Conservation (phyloP, 805 yeast species). For the Candida fluviatilis region DNA sequence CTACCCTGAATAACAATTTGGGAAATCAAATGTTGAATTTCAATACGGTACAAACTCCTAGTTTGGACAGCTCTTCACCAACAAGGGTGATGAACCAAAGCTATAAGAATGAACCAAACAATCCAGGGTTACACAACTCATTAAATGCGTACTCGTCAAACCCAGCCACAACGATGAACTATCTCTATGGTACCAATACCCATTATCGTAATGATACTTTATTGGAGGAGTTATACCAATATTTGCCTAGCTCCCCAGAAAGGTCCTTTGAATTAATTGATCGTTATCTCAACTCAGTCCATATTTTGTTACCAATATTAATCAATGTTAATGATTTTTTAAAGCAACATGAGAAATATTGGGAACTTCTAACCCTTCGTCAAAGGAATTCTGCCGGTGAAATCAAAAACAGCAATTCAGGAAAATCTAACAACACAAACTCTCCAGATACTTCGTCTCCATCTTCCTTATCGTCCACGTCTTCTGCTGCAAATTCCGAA, state of each 20-base stretch:
- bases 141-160: constrained; percentile 28
- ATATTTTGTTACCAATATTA: constrained; percentile 51
- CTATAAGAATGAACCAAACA: constrained; percentile 10
- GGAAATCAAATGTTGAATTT: not conserved
- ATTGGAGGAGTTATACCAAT: constrained; percentile 34
- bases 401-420: not conserved
- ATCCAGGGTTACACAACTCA: constrained; percentile 22
- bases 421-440: not conserved
- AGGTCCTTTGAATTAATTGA: constrained; percentile 45
- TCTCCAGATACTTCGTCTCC: constrained; percentile 8
- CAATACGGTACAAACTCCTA: constrained; percentile 3
- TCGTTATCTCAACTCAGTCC: constrained; percentile 49
- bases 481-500: constrained; percentile 18
- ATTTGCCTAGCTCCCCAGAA: constrained; percentile 41
- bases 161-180: constrained; percentile 30
- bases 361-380: constrained; percentile 25
- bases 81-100: not conserved
- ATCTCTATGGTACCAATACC: constrained; percentile 36
- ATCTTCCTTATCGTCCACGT: constrained; percentile 6
- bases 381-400: not conserved
- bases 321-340: constrained; percentile 42
- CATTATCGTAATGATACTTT: constrained; percentile 32
- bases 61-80: not conserved
- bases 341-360: constrained; percentile 44
- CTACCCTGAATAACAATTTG: not conserved